Base-by-base conservation (phyloP, 1,139 yeast genomes). In the Candida neerlandica region DNA sequence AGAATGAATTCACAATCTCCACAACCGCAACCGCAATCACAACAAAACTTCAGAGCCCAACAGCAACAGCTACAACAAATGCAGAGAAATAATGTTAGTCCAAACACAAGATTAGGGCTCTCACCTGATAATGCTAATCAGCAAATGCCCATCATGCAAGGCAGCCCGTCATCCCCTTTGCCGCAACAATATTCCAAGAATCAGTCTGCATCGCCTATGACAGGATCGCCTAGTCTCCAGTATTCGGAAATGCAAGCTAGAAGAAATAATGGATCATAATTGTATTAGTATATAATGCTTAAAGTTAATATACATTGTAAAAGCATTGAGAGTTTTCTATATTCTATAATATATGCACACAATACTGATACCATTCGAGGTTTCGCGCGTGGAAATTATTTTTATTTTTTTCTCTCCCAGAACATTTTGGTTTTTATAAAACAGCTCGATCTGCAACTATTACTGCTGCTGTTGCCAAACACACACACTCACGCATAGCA, bases 121-220 rank as follows among this genome's bases (percentile, higher is more conserved):
- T 18, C 21, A 16, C 43, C 29, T 29, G 41, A 46, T 29, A 38
- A 19, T 12, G 11, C 38, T 14, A 35, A 9, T 45, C 68, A 62
- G 45, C 76, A 71, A 55, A 55, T 71, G 16, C 75, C 70, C 47
- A 70, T 70, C 72, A 55, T 71, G 43, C 71, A 70, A 51, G 71
- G 72, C 5, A 66, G 67, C 5, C 69, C 52, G 61, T 60, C 44
- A 63, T 69, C n/a, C 3, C 50, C 53, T 4, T 38, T 52, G 7
- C 73, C 69, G 47, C 72, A 66, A 44, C 70, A 65, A 47, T 69
- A 65, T 39, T 7, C 43, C 7, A 46, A 37, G 21, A 66, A 61
- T 50, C 68, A 62, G 46, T 64, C 57, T 14, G 61, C 57, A 18
- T 41, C 45, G 2, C 60, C 58, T 12, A 66, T 58, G 35, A 61